phyloP scores from a whole-genome alignment of 73 alveolate species.

The Durusdinium trenchii region DNA sequence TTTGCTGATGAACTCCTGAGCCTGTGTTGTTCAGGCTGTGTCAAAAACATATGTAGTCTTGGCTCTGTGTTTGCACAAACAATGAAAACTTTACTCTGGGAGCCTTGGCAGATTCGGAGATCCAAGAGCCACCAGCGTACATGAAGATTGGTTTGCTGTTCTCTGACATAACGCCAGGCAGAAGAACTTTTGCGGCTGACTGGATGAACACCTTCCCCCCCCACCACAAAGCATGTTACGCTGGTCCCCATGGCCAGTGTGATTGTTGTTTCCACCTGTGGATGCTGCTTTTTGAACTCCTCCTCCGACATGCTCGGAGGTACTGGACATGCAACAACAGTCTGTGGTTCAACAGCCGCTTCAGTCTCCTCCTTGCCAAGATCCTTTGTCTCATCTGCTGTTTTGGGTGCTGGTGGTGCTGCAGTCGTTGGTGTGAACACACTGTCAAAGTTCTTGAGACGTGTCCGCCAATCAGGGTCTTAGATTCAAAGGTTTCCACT shows the following conservation, averaged over 20 bases:
- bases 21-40: neutral
- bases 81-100: neutral
- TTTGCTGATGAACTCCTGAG: constrained; percentile 30
- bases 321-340: neutral
- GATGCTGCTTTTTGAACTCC: constrained; percentile 15
- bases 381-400: neutral
- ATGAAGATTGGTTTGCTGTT: neutral
- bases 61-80: neutral
- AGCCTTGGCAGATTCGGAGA: constrained; percentile 27
- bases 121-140: constrained; percentile 73
- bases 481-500: too few species aligned
- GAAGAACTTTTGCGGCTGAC: neutral
- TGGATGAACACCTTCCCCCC: neutral
- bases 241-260: neutral
- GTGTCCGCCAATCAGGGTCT: constrained; percentile 64
- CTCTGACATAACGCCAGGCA: neutral
- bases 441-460: constrained; percentile 3
- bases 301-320: neutral
- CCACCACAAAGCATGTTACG: constrained; percentile 27
- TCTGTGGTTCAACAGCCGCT: neutral
- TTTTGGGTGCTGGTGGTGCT: neutral
- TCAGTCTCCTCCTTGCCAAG: neutral
- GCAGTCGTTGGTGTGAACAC: neutral
- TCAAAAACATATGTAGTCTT: neutral
- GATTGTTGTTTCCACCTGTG: neutral